Evolutionary conservation across 1,284 basidiomycete species (phyloP), one percentile per base, ranked within the genome.

Genomic region (Moesziomyces sp.): DNA sequence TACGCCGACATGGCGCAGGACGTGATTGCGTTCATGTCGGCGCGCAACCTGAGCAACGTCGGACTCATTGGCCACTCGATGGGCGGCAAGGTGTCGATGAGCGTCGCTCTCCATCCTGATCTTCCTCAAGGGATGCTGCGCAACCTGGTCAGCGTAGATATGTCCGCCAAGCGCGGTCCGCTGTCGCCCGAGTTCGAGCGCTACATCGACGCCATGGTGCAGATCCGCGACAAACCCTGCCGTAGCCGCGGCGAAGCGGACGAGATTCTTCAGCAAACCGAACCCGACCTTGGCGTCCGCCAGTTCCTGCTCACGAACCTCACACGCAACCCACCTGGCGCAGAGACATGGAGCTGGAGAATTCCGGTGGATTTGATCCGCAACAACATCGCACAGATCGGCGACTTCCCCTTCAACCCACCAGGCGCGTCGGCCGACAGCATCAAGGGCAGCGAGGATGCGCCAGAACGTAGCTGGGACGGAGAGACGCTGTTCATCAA

Each of bases 31-130:
- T 88, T 88, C 74, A 76, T 88, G 59, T 40, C 79, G 5, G 78
- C 85, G 24, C 81, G 84, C 3, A 71, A 80, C 4, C 78, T 88
- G 9, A 69, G 64, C 11, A 75, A 91, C n/a, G 87, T 92, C 24
- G 88, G 89, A 0, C 86, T 94, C 3, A 86, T 93, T 8, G 93
- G 93, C 0, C 93, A 94, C 79, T 94, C 92, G 2, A 93, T 94
- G 92, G 93, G 93, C 60, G 93, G 93, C 14, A 95, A 95, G 84
- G 91, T 90, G 1, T 91, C 91, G 0, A 93, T 93, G 92, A 83
- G 90, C 1, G 85, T 92, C 30, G 92, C 93, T 0, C 87, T 95
- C 23, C 82, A 85, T 58, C 87, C 78, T 85, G 88, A 30, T 81
- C 18, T 85, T 84, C 48, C 84, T 87, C 3, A 84, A 18, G 30